Base-by-base conservation (phyloP, 257 asterid genomes). In the Verbascum thapsus region DNA sequence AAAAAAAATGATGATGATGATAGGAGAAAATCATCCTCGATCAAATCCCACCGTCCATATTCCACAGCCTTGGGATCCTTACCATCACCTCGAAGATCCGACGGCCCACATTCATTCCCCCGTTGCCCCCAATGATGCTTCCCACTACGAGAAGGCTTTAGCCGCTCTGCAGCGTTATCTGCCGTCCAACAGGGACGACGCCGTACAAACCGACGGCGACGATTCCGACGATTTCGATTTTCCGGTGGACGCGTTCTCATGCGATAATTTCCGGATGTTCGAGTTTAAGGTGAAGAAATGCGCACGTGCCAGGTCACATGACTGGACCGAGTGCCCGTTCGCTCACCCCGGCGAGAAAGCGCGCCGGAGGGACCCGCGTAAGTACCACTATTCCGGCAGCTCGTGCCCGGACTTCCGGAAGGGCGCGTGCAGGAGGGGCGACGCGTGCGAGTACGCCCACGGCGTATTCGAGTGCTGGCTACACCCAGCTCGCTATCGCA, bases 11-110 rank as follows among this genome's bases (percentile, higher is more conserved):
- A 85, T 75, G 81, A 83, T 77, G 81, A 72, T 77, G 83, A 80
- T 76, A 48, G 47, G 52, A 77, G 83, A 91, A 35, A 78, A 80
- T 30, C 57, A 74, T 6, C 75, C 68, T 26, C 76, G 79, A 12
- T 59, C 86, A 30, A 80, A 81, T 83, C 94, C 88, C 6, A 83
- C 89, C 76, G 85, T 90, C 69, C 94, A 82, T 38, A 78, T 88
- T 23, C 95, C 95, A 0, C n/a, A n/a, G n/a, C 64, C 80, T 1
- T 86, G 87, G 88, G 88, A 84, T 61, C n/a, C n/a, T n/a, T 34
- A 41, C 73, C 52, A 52, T 15, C 41, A 65, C 8, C 10, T 34
- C 2, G 85, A 81, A 23, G 90, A 81, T 80, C 86, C 78, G 11
- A 63, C 81, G 78, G 71, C 79, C 45, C 65, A 66, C 72, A 68